A percentile compares a stretch with the other conserved stretches of the same genome.
Evolutionary conservation across 2,329 filamentous ascomycete species (phyloP).

Genomic region (Juglanconis oblonga): DNA sequence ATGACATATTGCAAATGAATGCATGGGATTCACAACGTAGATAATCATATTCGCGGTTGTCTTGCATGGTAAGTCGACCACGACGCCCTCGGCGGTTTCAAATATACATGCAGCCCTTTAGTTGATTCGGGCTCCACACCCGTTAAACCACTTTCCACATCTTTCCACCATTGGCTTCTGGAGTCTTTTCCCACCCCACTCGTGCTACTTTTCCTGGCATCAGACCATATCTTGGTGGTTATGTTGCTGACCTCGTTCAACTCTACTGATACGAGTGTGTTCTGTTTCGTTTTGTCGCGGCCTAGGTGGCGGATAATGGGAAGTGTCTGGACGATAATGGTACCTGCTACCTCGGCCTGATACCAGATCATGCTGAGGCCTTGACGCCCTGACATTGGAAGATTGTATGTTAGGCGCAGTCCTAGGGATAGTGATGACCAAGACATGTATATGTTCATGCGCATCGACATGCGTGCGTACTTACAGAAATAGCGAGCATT

Average conservation of each 20-base stretch:
- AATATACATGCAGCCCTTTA: neutral
- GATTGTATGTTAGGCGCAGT: neutral
- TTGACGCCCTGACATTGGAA: conserved; percentile 32
- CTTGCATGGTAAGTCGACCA: neutral
- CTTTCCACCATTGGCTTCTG: neutral
- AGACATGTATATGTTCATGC: no score
- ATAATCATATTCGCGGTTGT: neutral
- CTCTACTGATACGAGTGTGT: conserved; percentile 29
- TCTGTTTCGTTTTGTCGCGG: conserved; percentile 35
- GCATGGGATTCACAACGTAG: neutral
- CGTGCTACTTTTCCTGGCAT: neutral
- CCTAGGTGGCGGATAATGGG: conserved; percentile 48
- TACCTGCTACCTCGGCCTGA: conserved; percentile 50
- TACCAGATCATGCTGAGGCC: conserved; percentile 46
- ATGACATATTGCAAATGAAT: no score
- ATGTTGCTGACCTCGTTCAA: conserved; percentile 10
- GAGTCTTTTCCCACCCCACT: neutral
- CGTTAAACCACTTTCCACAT: neutral
- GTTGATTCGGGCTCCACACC: neutral
- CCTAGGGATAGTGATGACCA: neutral
- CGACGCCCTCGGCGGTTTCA: neutral
- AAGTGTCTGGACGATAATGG: conserved; percentile 53
- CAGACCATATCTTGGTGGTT: neutral
- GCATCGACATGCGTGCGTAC: conserved; percentile 6
- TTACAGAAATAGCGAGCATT: conserved; percentile 46